Percentiles rank a stretch among this genome's conserved stretches.
Evolutionary conservation across 768 basidiomycete species (phyloP).

Genomic region (Lactarius akahatsu): DNA sequence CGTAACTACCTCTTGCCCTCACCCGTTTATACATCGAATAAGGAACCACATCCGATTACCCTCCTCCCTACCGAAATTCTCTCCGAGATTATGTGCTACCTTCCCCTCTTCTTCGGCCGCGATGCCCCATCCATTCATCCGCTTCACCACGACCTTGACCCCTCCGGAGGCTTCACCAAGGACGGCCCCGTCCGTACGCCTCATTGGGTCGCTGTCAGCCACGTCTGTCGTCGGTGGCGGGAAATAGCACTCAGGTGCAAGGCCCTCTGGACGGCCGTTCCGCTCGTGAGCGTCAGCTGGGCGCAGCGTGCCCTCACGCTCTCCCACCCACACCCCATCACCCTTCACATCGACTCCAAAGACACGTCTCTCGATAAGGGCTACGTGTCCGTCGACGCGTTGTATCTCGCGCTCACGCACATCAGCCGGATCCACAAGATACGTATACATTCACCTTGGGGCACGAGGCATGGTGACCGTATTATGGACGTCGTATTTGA

Average conservation of each 20-base stretch:
- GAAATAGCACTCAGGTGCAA: slow-evolving; percentile 22
- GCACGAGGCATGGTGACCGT: slow-evolving; percentile 21
- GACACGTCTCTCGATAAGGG: slow-evolving; percentile 22
- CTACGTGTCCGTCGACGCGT: slow-evolving; percentile 19
- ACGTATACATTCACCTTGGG: slow-evolving; percentile 20
- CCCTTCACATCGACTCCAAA: slow-evolving; percentile 17
- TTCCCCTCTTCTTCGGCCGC: slow-evolving; percentile 17
- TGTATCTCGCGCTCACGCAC: slow-evolving; percentile 10
- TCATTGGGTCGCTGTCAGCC: slow-evolving; percentile 27
- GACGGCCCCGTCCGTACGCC: slow-evolving; percentile 24
- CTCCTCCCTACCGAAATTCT: slow-evolving; percentile 21
- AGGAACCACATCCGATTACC: slow-evolving; percentile 7
- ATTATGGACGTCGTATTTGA: slow-evolving; percentile 19
- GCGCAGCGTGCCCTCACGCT: slow-evolving; percentile 17
- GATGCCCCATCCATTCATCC: slow-evolving; percentile 19
- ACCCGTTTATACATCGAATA: not conserved
- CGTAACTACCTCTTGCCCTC: not conserved
- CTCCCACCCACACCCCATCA: slow-evolving; percentile 20
- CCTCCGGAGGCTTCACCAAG: slow-evolving; percentile 13
- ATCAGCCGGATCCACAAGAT: slow-evolving; percentile 15
- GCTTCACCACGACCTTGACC: slow-evolving; percentile 20
- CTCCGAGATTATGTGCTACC: slow-evolving; percentile 24
- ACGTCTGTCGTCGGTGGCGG: slow-evolving; percentile 25
- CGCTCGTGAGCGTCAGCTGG: slow-evolving; percentile 21
- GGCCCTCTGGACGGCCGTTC: slow-evolving; percentile 22